These are phyloP conservation scores for Diaporthe citrichinensis DNA, from an alignment of 2,329 filamentous ascomycete genomes.

Conservation along the genomic window DNA sequence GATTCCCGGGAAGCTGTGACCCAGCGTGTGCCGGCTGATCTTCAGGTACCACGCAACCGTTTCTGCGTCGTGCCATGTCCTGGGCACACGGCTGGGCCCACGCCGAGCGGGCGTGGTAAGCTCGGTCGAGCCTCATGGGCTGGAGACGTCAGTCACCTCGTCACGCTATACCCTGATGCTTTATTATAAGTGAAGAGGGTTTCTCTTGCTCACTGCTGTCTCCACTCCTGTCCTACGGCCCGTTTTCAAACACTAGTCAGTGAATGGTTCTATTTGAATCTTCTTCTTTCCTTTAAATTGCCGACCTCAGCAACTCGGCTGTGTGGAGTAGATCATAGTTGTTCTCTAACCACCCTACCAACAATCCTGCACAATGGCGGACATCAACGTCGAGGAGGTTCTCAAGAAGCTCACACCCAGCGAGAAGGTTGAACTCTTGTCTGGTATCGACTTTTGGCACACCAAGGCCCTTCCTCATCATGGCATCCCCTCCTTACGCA, in stretches of 20 bases:
- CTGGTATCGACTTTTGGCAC: conserved; percentile 78
- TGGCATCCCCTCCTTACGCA: conserved; percentile 74
- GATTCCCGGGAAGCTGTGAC: conserved; percentile 21
- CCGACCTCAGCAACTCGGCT: neutral
- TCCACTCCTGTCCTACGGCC: neutral
- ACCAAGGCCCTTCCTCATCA: conserved; percentile 72
- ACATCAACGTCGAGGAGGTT: conserved; percentile 68
- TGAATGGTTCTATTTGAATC: conserved; percentile 3
- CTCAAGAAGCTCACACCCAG: conserved; percentile 66
- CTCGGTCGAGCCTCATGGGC: neutral
- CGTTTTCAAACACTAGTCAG: neutral
- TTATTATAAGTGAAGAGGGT: conserved; percentile 7
- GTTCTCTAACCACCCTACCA: neutral
- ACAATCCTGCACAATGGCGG: conserved; percentile 57
- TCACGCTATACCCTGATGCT: neutral
- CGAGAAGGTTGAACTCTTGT: conserved; percentile 68
- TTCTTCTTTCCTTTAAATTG: neutral
- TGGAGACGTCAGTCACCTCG: conserved; percentile 5
- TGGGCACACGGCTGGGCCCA: conserved; percentile 21
- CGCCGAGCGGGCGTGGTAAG: neutral
- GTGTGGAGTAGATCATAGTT: neutral
- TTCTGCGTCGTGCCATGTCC: conserved; percentile 17
- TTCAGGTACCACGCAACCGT: conserved; percentile 20
- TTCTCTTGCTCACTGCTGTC: neutral
- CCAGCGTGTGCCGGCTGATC: conserved; percentile 11